Base-by-base conservation (phyloP, 352 stramenopile species). In the Phytopythium vexans region DNA sequence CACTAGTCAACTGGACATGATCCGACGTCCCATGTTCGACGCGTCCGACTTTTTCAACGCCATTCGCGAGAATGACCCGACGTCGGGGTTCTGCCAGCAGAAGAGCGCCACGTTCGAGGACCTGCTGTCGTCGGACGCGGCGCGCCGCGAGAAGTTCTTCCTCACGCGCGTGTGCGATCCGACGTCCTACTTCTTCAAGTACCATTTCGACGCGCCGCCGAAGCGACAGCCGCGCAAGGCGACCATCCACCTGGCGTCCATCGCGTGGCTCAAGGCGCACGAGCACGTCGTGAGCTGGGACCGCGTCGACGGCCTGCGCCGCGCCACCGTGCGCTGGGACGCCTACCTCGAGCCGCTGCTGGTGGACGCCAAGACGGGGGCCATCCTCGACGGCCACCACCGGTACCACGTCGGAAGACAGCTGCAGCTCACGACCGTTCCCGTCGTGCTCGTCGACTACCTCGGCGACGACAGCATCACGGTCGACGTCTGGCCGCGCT, bases 101-200 rank as follows among this genome's bases (percentile, higher is more conserved):
- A 87, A 84, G 55, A 68, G 68, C 2, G 75, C 77, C 9, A 94
- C 85, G 44, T 72, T 92, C 44, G 85, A 94, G 52, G 85, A 94
- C 47, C 56, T 94, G 46, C 62, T 94, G 31, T 86, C 79, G 31
- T 75, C 70, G 39, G 74, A 86, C 46, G 75, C 72, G 6, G 68
- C 70, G 27, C 64, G 64, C 34, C 77, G 79, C 12, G 67, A 91
- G 52, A 89, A 89, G 42, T 94, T 94, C 63, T 92, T 89, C 57
- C 59, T 88, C 40, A 92, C 82, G 49, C 85, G 85, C 50, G 82
- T 94, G 38, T 78, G 78, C 33, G 85, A 94, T 46, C 85, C 85
- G n/a, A 94, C 85, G 36, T 94, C 85, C 40, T 94, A 94, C 63
- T 94, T 94, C 27, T 94, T 89, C 85, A 94, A 94, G 67, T 94